Evolutionary conservation across 768 basidiomycete species (phyloP), one percentile per base, ranked within the genome.

Genomic region (Asterophora lycoperdoides): DNA sequence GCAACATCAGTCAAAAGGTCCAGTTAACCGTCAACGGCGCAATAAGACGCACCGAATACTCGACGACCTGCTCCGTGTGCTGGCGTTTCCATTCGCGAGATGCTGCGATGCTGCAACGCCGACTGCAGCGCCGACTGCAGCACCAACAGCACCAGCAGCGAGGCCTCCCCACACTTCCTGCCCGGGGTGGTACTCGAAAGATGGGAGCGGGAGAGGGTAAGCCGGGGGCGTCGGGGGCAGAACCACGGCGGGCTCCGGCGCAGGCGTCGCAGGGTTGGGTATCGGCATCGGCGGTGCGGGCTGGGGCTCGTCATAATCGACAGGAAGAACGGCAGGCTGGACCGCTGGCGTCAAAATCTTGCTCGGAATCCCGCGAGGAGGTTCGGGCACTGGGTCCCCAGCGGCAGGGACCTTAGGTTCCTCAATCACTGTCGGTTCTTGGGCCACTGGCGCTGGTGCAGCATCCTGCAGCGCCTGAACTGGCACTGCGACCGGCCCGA

Each of bases 151-250:
- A 23, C 30, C 32, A 23, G 29, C 37, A 17, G 34, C 17, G 20
- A 37, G 29, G 13, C 51, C 56, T 11, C 58, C 52, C 60, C 60
- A 61, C 8, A 58, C 55, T 29, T 61, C 54, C 1, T 58, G 46
- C 10, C 51, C 48, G 1, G 46, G 42, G 13, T 54, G 41, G n/a
- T 46, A 34, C 4, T 55, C 56, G 30, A 49, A 56, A 9, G 53
- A 23, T 14, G 54, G 52, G 8, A 51, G 42, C 20, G 46, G 41
- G 6, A 34, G 28, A 0, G 32, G 29, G 5, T 44, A 23, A 37
- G 49, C 36, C 36, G 28, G 15, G 29, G 11, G 23, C 23, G 3
- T 23, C 3, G 23, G 23, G 23, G 23, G 23, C 23, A 23, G 23
- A 6, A 23, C 6, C 23, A 23, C 23, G 6, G 6, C 23, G 6